Conservation (phyloP, 345 rosid genomes). For the rapeseed (Brassica napus) region DNA sequence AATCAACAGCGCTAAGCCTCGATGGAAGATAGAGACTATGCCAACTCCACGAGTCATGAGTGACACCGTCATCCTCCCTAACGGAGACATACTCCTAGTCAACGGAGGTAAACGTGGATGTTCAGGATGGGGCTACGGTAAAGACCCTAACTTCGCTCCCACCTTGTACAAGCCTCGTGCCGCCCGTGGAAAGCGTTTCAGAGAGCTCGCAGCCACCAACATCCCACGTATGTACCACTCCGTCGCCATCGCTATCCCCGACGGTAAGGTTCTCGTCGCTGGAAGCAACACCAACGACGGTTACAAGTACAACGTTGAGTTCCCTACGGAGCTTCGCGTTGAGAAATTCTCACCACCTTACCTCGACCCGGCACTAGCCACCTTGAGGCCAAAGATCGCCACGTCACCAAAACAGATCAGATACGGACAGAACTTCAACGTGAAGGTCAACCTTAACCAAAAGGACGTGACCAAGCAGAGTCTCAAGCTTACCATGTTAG, state of each 20-base stretch:
- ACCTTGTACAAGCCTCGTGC: slow-evolving; percentile 46
- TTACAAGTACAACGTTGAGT: slow-evolving; percentile 51
- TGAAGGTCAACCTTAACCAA: slow-evolving; percentile 31
- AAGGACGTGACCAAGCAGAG: background rate
- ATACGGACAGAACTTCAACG: slow-evolving; percentile 36
- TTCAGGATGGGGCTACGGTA: slow-evolving; percentile 67
- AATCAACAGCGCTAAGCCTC: slow-evolving; percentile 47
- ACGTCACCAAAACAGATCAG: slow-evolving; percentile 20
- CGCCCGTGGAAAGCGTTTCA: slow-evolving; percentile 37
- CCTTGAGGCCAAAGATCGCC: slow-evolving; percentile 41
- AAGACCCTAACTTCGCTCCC: slow-evolving; percentile 62
- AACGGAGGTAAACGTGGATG: slow-evolving; percentile 71
- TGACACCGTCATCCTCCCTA: slow-evolving; percentile 68
- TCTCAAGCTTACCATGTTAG: slow-evolving; percentile 49
- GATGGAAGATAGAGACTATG: slow-evolving; percentile 68
- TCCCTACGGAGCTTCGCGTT: slow-evolving; percentile 65
- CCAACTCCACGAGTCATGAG: slow-evolving; percentile 76
- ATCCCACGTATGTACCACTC: slow-evolving; percentile 82
- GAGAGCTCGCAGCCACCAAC: slow-evolving; percentile 37
- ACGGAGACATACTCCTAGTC: slow-evolving; percentile 62
- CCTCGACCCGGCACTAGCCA: slow-evolving; percentile 44
- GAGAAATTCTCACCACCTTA: slow-evolving; percentile 80
- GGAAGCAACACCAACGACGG: slow-evolving; percentile 77
- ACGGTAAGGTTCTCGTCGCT: slow-evolving; percentile 56
- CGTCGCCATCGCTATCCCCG: slow-evolving; percentile 50